Evolutionary conservation across 306 rosid species (phyloP).

Genomic region (Fragaria nilgerrensis): DNA sequence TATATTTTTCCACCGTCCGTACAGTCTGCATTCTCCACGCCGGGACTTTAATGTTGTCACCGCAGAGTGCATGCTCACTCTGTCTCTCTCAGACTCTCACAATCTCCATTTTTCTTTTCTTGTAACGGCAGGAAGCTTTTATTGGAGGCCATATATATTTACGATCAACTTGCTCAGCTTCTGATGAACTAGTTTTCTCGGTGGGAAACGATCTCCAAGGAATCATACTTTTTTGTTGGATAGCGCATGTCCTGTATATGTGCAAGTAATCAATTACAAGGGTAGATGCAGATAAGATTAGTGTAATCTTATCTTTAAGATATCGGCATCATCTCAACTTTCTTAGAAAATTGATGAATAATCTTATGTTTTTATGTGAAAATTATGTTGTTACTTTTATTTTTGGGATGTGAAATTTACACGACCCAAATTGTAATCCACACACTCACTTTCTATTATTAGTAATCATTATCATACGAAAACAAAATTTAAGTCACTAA

Average conservation of each 20-base stretch:
- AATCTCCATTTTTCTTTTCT: neutral
- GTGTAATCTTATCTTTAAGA: conserved; percentile 9
- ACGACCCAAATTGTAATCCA: no score
- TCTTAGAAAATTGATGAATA: neutral
- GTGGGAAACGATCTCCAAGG: neutral
- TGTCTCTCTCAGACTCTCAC: conserved; percentile 1
- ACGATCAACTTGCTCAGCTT: neutral
- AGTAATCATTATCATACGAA: no score
- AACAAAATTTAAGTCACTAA: no score
- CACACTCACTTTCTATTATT: no score
- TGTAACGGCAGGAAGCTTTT: neutral
- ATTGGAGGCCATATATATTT: neutral
- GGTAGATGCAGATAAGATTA: neutral
- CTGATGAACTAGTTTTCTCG: neutral
- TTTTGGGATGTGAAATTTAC: no score
- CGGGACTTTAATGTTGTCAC: neutral
- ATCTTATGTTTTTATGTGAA: neutral
- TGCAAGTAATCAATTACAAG: neutral
- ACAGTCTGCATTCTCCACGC: neutral
- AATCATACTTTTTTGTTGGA: neutral
- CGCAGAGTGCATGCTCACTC: neutral
- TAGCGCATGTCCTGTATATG: neutral
- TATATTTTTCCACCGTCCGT: neutral
- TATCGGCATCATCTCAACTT: neutral
- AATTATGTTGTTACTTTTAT: no score